Evolutionary conservation across 2,329 filamentous ascomycete genomes (phyloP).

Genomic region (Aspergillus spinulosporus): DNA sequence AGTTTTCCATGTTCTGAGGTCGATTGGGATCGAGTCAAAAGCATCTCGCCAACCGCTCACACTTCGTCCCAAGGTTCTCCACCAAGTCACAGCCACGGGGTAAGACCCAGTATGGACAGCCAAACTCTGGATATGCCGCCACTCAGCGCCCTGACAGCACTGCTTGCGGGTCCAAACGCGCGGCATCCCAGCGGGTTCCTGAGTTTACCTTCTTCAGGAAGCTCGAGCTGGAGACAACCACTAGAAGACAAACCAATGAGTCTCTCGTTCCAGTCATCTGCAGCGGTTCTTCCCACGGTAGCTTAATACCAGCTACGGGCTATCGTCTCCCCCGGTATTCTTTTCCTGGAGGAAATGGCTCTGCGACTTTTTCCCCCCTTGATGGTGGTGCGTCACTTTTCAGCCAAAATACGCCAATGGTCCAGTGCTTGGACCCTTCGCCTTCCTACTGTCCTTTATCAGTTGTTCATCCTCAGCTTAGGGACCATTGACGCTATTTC

Average conservation of each 20-base stretch:
- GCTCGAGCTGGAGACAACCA: background rate
- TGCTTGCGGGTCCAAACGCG: constrained; percentile 3
- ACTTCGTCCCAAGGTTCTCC: background rate
- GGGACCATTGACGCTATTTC: background rate
- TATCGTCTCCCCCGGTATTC: background rate
- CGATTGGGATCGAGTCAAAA: background rate
- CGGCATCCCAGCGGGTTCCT: background rate
- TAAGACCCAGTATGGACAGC: background rate
- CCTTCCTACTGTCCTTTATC: too few relatives aligned
- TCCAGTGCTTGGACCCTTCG: too few relatives aligned
- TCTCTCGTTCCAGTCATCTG: background rate
- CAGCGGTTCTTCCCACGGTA: background rate
- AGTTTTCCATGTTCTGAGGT: too few relatives aligned
- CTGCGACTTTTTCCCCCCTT: too few relatives aligned
- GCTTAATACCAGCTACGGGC: background rate
- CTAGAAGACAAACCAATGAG: background rate
- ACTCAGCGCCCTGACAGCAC: background rate
- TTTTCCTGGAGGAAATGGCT: background rate
- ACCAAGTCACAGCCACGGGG: background rate
- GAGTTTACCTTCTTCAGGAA: background rate
- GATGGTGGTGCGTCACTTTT: too few relatives aligned
- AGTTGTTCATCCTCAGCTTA: background rate
- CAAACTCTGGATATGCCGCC: background rate
- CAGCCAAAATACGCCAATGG: too few relatives aligned
- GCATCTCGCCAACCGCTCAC: background rate